Base-by-base conservation (phyloP, 495 filamentous ascomycete genomes). In the Saxophila tyrrhenica region DNA sequence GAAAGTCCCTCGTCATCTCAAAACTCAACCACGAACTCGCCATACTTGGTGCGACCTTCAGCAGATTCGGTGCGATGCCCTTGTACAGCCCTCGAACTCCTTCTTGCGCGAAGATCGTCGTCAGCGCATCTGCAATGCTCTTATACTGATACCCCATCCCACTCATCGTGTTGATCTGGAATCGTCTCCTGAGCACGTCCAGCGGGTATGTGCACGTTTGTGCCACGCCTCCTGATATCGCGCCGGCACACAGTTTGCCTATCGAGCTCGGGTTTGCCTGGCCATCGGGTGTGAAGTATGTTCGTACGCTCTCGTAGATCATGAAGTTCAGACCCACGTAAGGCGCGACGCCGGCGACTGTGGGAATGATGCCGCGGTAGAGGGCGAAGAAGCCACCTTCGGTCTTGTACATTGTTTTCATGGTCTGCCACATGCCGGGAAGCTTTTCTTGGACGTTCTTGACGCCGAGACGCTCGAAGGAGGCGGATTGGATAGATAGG, bases 171-270 rank as follows among this genome's bases (percentile, higher is more conserved):
- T 98, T 98, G 71, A 98, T 94, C 62, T 98, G 92, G 64, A 98
- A 98, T 25, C 92, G 78, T 48, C 92, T 82, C 17, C 92, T 86
- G n/a, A 98, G 77, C 0, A 98, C 94, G 69, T 95, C 89, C 87
- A 98, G 95, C 55, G 92, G 92, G 72, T 97, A 98, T 68, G 92
- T 98, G 78, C 86, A 94, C 15, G 89, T 95, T 70, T 98, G 92
- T 41, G 92, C 92, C 50, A 97, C 83, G 16, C 89, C 92, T n/a
- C 92, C 92, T 11, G 89, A 92, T 38, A 95, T 78, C 10, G 91
- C 92, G 22, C 92, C 92, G 15, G 92, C 92, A 15, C 79, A 73
- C 21, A 98, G 73, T 65, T 97, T 98, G 48, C 94, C 82, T 57
- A 77, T 66, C 0, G 87, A 74, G 54, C 73, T 79, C 3, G 92